Conservation (phyloP, 1,284 basidiomycete genomes). For the Moniliophthora roreri region DNA sequence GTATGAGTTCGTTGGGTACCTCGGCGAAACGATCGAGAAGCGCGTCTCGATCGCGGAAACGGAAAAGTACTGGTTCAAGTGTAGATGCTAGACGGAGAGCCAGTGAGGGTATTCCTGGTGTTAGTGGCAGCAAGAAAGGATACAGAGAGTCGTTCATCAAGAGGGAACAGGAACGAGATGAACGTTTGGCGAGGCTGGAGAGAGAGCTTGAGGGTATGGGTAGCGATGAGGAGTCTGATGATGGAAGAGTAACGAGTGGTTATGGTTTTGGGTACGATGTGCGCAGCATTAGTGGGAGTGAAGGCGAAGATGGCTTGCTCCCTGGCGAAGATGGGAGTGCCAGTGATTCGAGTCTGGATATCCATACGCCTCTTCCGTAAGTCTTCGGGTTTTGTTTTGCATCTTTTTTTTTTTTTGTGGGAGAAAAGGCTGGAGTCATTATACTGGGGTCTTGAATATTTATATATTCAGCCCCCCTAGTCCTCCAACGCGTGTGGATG, state of each 20-base stretch:
- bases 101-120: background rate
- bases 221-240: slow-evolving; percentile 1
- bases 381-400: background rate
- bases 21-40: background rate
- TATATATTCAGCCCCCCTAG: no score
- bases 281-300: background rate
- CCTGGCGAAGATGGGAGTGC: background rate
- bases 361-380: slow-evolving; percentile 4
- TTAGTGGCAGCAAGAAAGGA: no score
- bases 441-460: no score
- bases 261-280: background rate
- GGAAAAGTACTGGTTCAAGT: background rate
- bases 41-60: background rate
- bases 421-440: background rate
- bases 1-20: background rate
- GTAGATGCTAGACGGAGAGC: background rate
- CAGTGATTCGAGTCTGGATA: slow-evolving; percentile 1
- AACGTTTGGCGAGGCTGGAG: background rate
- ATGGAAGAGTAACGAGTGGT: background rate
- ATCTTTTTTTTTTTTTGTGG: background rate
- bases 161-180: background rate
- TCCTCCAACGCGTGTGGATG: no score
- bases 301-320: background rate
- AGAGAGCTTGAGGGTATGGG: slow-evolving; percentile 1
- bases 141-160: no score